Evolutionary conservation across 768 basidiomycete species (phyloP), one percentile per base, ranked within the genome.

Genomic region (Kwoniella shandongensis): DNA sequence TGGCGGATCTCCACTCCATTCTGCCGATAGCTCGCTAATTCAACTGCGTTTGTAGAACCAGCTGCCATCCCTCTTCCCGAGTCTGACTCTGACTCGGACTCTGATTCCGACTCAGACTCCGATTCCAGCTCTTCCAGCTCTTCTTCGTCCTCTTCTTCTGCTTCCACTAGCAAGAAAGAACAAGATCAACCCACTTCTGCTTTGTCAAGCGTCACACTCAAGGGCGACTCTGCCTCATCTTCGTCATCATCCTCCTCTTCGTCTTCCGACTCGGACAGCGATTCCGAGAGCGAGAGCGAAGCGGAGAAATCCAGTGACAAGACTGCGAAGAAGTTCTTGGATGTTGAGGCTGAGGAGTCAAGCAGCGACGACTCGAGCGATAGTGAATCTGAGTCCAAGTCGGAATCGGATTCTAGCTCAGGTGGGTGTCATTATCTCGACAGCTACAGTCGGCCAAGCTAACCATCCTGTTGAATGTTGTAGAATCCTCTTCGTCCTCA

Each of bases 1-100:
- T 40, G 45, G n/a, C 22, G 44, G 20, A 4, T 35, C 17, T 17
- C 3, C 35, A 2, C 30, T 30, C 38, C n/a, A n/a, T n/a, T n/a
- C n/a, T n/a, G n/a, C n/a, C n/a, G n/a, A n/a, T n/a, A n/a, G n/a
- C n/a, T n/a, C n/a, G n/a, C 22, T 44, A 3, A 22, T 38, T 4
- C 23, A 29, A n/a, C 27, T 35, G n/a, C 22, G 13, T 39, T 5
- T 12, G 20, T 1, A 32, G 18, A 32, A 17, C 26, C 38, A 48
- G 59, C 53, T 20, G 46, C 51, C 12, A 42, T 60, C 2, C 59
- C 59, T 38, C 47, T 60, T 25, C 59, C 59, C 10, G 49, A 56
- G 30, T 59, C 57, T 15, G 63, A 62, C 45, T 65, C 70, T 6
- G 65, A 64, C 23, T 66, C 67, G 17, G 54, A 57, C 27, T 65